Base-by-base conservation (phyloP, 2,329 filamentous ascomycete genomes). In the Graphilbum sp. region DNA sequence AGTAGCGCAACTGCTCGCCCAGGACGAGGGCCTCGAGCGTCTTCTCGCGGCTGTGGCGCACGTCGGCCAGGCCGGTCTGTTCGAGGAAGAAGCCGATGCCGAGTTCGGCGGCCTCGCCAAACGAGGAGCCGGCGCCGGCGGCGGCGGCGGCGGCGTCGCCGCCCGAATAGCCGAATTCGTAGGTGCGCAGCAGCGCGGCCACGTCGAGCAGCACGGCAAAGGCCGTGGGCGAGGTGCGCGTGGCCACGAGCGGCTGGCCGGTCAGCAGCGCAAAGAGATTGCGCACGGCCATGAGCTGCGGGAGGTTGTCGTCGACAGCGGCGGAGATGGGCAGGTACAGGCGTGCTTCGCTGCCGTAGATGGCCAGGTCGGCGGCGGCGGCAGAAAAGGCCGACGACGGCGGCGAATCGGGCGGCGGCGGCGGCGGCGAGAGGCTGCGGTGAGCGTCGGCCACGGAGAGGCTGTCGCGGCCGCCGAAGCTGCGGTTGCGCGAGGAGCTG, bases 11-110 rank as follows among this genome's bases (percentile, higher is more conserved):
- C 29, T 73, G 72, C 59, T 98, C 88, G 40, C 83, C 87, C 11
- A 98, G 64, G n/a, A 96, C 69, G 34, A 96, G 68, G 0, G 79
- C 82, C 57, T 96, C 85, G 19, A 96, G 66, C 0, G 83, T 94
- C 65, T 90, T 92, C 52, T 94, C 85, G 20, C 79, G 72, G 53
- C 83, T 93, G 42, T 72, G 63, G 39, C 86, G 69, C 34, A 94
- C 79, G 56, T 96, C 88, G 3, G 74, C 79, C 24, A 96, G 61
- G 17, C 66, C 67, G 43, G 86, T 64, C 53, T 90, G 79, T 34
- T 87, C 78, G 42, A 87, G 73, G 50, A 86, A 92, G 49, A 72
- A 72, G 43, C 74, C 66, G 47, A 87, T 85, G 52, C 75, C 79
- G 15, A 72, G 61, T 34, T 75, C 64, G 2, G 72, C 72, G 2